Base-by-base conservation (phyloP, 495 filamentous ascomycete species). In the Acidiella bohemica region DNA sequence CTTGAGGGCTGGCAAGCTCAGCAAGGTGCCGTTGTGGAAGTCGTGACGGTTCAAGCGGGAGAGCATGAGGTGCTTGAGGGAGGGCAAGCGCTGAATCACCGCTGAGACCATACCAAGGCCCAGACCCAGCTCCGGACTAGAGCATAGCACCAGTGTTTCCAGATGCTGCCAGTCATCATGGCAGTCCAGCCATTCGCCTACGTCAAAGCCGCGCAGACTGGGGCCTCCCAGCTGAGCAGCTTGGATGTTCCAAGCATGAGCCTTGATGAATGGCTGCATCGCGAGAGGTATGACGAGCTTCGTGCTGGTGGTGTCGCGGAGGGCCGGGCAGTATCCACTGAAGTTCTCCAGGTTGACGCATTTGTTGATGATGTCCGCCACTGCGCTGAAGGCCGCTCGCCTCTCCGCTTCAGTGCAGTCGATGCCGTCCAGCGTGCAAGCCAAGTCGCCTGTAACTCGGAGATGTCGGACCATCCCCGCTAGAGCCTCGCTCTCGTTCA, bases 321-420 rank as follows among this genome's bases (percentile, higher is more conserved):
- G 7, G 7, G 20, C 8, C 4, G 42, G 42, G 19, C 27, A 30
- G 46, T 78, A 73, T 2, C 85, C 84, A 24, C 76, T 58, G 13
- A 93, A 60, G 29, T 71, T 66, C 53, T 93, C 83, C 27, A 95
- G 60, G 53, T 90, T 88, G 8, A 83, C 83, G 54, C 85, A 93
- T 4, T 78, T 73, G 78, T 86, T 86, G 21, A 93, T 73, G 20
- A 95, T 60, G 5, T 82, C 84, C 4, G 84, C 81, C 4, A 87
- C 66, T 24, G 81, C 42, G 47, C 87, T 75, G 22, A 80, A 69
- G 46, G 83, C 79, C 37, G 42, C 35, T 2, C 35, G 78, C 68
- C 32, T 72, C 70, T 52, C 66, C 56, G 53, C 69, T 22, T 55
- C 55, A 49, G 59, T 49, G 66, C 14, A 63, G 63, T 23, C 34